These are phyloP conservation scores for Athelia sp. DNA, from an alignment of 1,284 basidiomycete genomes.

Conservation along the genomic window DNA sequence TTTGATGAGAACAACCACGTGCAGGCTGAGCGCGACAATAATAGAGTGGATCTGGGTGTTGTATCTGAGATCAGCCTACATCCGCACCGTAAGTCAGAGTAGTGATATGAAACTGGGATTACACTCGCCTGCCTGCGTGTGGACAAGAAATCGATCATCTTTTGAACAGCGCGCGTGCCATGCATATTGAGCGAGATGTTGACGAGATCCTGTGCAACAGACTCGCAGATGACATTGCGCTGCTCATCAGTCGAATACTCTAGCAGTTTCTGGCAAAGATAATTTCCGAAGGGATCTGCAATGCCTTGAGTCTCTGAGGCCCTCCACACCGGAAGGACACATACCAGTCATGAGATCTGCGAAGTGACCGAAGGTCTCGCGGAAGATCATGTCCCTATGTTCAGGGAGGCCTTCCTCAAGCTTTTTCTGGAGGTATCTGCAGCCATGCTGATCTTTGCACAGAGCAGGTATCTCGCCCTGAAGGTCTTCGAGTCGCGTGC, in stretches of 20 bases:
- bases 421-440: conserved; percentile 98
- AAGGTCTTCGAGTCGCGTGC: conserved; percentile 92
- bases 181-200: conserved; percentile 99
- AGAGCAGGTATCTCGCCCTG: conserved; percentile 90
- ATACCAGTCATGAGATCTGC: conserved; percentile 96
- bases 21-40: conserved; percentile 93
- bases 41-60: conserved; percentile 94
- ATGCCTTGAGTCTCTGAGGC: conserved; percentile 2
- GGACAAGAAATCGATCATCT: conserved; percentile 99
- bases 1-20: conserved; percentile 99
- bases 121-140: conserved; percentile 82
- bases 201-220: conserved; percentile 94
- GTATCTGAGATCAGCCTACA: conserved; percentile 74
- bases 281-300: conserved; percentile 98
- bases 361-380: conserved; percentile 97
- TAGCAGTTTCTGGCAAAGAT: conserved; percentile 96
- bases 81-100: conserved; percentile 38
- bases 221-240: conserved; percentile 95
- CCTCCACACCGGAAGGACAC: conserved; percentile 12
- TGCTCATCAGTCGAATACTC: conserved; percentile 99
- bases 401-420: conserved; percentile 93
- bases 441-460: conserved; percentile 99
- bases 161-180: conserved; percentile 98
- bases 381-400: conserved; percentile 99
- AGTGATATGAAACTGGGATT: conserved; percentile 18